phyloP scores from a whole-genome alignment of 495 filamentous ascomycete species.

The Penicillium tannophilum region DNA sequence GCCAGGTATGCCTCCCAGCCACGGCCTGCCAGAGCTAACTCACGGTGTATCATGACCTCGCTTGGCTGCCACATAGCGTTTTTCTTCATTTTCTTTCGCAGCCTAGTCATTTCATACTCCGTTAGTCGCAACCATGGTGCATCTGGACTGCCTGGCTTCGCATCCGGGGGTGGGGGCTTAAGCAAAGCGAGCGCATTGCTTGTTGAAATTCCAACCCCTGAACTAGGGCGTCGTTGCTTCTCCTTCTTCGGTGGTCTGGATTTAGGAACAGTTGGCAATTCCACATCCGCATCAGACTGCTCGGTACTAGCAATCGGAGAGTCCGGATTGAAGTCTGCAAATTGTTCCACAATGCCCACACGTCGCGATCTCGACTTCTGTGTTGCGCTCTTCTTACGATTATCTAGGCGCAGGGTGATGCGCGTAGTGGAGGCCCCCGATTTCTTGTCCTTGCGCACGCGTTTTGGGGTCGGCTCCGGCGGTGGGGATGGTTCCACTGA shows the following conservation, averaged over 20 bases:
- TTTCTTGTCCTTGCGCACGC: slow-evolving; percentile 50
- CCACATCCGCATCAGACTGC: slow-evolving; percentile 45
- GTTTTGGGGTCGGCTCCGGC: slow-evolving; percentile 53
- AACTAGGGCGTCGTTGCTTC: slow-evolving; percentile 49
- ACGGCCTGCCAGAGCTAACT: slow-evolving; percentile 74
- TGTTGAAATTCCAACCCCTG: slow-evolving; percentile 66
- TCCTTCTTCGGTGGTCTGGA: slow-evolving; percentile 38
- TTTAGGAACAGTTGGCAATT: slow-evolving; percentile 17
- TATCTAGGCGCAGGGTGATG: slow-evolving; percentile 66
- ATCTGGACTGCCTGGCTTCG: slow-evolving; percentile 70
- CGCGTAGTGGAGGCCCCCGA: slow-evolving; percentile 50
- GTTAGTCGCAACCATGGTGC: slow-evolving; percentile 91
- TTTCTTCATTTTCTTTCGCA: slow-evolving; percentile 98
- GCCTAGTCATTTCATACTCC: slow-evolving; percentile 83
- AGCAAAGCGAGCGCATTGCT: slow-evolving; percentile 77
- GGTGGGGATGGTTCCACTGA: slow-evolving; percentile 68
- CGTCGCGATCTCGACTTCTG: slow-evolving; percentile 44
- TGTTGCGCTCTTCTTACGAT: slow-evolving; percentile 17
- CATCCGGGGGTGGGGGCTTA: slow-evolving; percentile 76
- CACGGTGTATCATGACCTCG: slow-evolving; percentile 93
- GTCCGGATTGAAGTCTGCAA: slow-evolving; percentile 43
- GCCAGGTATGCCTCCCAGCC: slow-evolving; percentile 74
- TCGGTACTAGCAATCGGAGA: slow-evolving; percentile 51
- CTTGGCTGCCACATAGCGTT: slow-evolving; percentile 94
- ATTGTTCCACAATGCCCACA: slow-evolving; percentile 36